Conservation (phyloP, 139 green algal genomes). For the Chlorella sp. region DNA sequence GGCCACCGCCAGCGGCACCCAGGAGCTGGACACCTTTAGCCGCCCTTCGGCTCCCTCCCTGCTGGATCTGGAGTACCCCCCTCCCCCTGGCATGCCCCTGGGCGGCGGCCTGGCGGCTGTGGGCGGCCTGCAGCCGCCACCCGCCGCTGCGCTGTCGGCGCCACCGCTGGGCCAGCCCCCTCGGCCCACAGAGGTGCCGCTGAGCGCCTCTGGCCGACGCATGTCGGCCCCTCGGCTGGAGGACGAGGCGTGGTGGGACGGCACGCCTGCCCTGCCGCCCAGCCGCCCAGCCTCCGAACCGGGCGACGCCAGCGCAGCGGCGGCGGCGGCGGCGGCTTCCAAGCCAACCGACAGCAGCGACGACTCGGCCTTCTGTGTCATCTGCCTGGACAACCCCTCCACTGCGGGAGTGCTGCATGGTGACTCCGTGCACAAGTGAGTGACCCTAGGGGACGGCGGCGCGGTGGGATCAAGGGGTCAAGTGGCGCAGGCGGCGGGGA, state of each 20-base stretch:
- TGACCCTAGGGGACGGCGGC: too few relatives aligned
- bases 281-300: background rate
- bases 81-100: too few relatives aligned
- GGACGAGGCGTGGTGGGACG: background rate
- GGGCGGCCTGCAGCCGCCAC: background rate
- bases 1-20: background rate
- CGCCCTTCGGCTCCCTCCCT: conserved; percentile 8
- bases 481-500: background rate
- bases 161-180: background rate
- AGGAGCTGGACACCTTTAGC: background rate
- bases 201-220: conserved; percentile 12
- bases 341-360: background rate
- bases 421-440: conserved; percentile 37
- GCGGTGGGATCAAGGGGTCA: too few relatives aligned
- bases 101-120: too few relatives aligned
- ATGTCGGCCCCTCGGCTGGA: conserved; percentile 8
- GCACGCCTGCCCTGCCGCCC: background rate
- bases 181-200: background rate
- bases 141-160: background rate
- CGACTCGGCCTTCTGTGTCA: conserved; percentile 21
- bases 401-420: conserved; percentile 42
- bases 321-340: background rate
- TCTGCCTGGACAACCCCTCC: conserved; percentile 41
- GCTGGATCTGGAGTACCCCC: conserved; percentile 4
- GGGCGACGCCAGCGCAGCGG: background rate